Conservation (phyloP, 2,329 filamentous ascomycete species). For the Chaetomiaceae sp. region DNA sequence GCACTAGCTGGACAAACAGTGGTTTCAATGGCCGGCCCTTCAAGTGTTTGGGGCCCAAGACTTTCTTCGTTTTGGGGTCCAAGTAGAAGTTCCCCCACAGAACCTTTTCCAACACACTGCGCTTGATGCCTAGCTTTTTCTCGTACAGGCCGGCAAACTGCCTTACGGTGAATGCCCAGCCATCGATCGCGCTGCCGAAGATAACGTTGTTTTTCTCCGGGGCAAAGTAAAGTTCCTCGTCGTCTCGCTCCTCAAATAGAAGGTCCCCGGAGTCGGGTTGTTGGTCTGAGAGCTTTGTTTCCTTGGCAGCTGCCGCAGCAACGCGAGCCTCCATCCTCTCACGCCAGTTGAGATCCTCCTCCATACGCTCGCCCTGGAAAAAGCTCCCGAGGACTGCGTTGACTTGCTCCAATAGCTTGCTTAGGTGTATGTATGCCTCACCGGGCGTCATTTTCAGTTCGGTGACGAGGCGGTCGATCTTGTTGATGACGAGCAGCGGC, state of each 20-base stretch:
- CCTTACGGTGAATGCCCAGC: constrained; percentile 96
- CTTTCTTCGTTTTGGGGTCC: constrained; percentile 93
- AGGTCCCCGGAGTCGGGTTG: constrained; percentile 51
- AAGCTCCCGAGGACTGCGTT: constrained; percentile 97
- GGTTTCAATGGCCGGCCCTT: constrained; percentile 89
- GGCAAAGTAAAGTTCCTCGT: constrained; percentile 96
- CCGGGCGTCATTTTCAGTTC: constrained; percentile 88
- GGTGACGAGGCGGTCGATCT: constrained; percentile 90
- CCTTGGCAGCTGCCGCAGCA: constrained; percentile 61
- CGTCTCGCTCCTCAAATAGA: constrained; percentile 82
- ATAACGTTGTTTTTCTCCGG: constrained; percentile 99
- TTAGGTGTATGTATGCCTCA: constrained; percentile 86
- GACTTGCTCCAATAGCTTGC: constrained; percentile 86
- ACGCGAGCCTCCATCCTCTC: constrained; percentile 85
- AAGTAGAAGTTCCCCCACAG: constrained; percentile 96
- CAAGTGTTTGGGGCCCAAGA: constrained; percentile 83
- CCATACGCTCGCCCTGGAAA: constrained; percentile 97
- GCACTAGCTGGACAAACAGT: constrained; percentile 93
- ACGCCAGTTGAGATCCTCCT: constrained; percentile 93
- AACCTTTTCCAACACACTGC: constrained; percentile 80
- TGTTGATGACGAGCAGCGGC: constrained; percentile 92
- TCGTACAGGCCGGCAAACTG: constrained; percentile 93
- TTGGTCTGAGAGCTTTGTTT: constrained; percentile 42
- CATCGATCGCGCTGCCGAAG: constrained; percentile 93
- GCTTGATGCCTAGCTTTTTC: constrained; percentile 93